phyloP scores from a whole-genome alignment of 1,139 yeast species.

The Suhomyces bokatorum region DNA sequence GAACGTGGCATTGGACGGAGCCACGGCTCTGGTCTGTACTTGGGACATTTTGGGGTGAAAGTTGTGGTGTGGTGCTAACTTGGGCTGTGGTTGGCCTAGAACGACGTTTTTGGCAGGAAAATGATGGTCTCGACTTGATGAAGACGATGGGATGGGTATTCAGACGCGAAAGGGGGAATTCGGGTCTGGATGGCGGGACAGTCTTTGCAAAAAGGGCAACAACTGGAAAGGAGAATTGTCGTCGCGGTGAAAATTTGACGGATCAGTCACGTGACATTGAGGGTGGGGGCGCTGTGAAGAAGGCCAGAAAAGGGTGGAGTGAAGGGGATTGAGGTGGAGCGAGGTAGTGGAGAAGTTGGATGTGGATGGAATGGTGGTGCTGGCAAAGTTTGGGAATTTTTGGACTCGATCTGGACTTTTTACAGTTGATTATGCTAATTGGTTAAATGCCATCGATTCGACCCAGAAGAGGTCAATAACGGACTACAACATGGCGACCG shows the following conservation, averaged over 20 bases:
- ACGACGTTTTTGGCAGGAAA: constrained; percentile 1
- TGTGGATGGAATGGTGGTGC: no score
- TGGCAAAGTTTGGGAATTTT: no score
- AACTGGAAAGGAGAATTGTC: constrained; percentile 1
- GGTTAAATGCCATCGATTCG: no score
- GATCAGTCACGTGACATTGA: constrained; percentile 1
- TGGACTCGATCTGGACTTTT: no score
- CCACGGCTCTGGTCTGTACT: constrained; percentile 22
- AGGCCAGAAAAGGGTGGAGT: no score
- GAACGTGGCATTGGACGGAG: constrained; percentile 84
- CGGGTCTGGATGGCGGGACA: not conserved
- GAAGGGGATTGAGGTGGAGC: no score
- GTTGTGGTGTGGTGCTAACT: not conserved
- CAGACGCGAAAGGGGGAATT: not conserved
- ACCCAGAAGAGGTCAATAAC: no score
- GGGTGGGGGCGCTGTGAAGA: not conserved
- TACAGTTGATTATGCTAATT: no score
- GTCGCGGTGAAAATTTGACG: constrained; percentile 12
- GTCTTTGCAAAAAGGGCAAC: not conserved
- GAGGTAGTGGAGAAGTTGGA: no score
- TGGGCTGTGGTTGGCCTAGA: not conserved
- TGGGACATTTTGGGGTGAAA: constrained; percentile 5
- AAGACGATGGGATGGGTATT: not conserved
- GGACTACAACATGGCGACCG: no score
- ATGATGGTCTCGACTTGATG: not conserved